phyloP scores from a whole-genome alignment of 1,139 yeast genomes.

The Debaryomycetaceae sp. region DNA sequence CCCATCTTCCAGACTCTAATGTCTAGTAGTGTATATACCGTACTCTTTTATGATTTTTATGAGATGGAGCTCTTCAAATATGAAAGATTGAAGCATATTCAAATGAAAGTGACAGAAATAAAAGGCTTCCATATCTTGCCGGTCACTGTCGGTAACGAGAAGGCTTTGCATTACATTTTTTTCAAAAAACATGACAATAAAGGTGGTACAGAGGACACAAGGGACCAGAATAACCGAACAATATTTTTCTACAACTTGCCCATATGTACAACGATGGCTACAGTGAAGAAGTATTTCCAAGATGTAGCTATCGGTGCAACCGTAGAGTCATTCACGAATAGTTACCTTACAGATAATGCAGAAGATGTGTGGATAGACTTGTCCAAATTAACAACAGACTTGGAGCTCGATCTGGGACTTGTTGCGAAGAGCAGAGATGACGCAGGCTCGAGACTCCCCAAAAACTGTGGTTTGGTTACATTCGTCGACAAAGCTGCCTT shows the following conservation, averaged over 20 bases:
- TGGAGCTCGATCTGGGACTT: conserved; percentile 34
- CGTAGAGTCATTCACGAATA: conserved; percentile 45
- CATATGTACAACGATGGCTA: conserved; percentile 49
- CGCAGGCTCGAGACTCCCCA: conserved; percentile 52
- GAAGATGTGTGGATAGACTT: conserved; percentile 60
- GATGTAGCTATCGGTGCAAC: conserved; percentile 60
- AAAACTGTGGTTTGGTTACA: conserved; percentile 68
- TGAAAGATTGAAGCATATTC: neutral
- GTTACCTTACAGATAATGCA: conserved; percentile 36
- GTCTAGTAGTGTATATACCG: neutral
- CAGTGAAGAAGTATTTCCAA: conserved; percentile 57
- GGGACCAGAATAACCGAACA: conserved; percentile 29
- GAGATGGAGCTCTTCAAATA: neutral
- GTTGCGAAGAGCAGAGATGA: conserved; percentile 13
- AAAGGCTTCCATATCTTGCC: conserved; percentile 58
- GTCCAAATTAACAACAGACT: conserved; percentile 57
- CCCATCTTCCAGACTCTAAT: too few species aligned
- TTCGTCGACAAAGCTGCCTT: conserved; percentile 76
- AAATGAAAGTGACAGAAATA: conserved; percentile 31
- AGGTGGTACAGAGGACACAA: conserved; percentile 23
- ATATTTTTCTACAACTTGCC: conserved; percentile 81
- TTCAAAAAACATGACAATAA: conserved; percentile 63
- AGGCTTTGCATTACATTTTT: conserved; percentile 48
- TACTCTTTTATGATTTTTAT: neutral
- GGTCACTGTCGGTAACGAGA: conserved; percentile 33